Evolutionary conservation across 306 rosid genomes (phyloP), one percentile per base, ranked within the genome.

Genomic region (Quercus berberidifolia): DNA sequence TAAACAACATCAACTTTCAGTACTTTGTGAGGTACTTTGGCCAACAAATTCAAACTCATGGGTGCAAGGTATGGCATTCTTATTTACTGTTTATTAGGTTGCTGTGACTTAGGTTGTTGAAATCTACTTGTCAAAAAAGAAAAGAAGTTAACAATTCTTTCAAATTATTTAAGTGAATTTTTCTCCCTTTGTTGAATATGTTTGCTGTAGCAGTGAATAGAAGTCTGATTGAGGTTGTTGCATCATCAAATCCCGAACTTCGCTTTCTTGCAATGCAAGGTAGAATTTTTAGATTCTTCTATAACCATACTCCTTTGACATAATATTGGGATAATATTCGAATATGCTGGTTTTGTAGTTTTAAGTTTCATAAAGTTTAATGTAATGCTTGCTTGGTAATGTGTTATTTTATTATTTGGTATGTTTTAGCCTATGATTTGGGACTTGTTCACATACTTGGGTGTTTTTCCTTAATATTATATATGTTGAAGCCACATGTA

Each of bases 181-280:
- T 43, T 51, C 6, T 58, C 58, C 65, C 8, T 73, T 10, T 17
- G 49, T 18, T 43, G 46, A 10, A 62, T 35, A 23, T 81, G 70
- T 74, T 55, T 74, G 30, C 82, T 85, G 83, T 84, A 52, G 67
- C 80, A 52, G 76, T 15, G 74, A 82, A 82, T 51, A 81, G 79
- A 76, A 79, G 75, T 80, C 76, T 60, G 74, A 30, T 60, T 30
- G 90, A 86, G 51, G 75, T 75, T 69, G 85, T 88, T 72, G 90
- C 91, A 64, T 77, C 88, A 19, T 81, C 87, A 43, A 77, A 89
- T 75, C 77, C 58, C 6, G 88, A 82, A 74, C 85, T 91, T 14
- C 95, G 97, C 65, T 21, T 83, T 69, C 84, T 75, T 43, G 92
- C 84, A 41, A 74, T 92, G 89, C 85, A 95, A 90, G 99, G 98